Evolutionary conservation across 306 rosid genomes (phyloP), one percentile per base, ranked within the genome.

Genomic region (Vigna hirtella): DNA sequence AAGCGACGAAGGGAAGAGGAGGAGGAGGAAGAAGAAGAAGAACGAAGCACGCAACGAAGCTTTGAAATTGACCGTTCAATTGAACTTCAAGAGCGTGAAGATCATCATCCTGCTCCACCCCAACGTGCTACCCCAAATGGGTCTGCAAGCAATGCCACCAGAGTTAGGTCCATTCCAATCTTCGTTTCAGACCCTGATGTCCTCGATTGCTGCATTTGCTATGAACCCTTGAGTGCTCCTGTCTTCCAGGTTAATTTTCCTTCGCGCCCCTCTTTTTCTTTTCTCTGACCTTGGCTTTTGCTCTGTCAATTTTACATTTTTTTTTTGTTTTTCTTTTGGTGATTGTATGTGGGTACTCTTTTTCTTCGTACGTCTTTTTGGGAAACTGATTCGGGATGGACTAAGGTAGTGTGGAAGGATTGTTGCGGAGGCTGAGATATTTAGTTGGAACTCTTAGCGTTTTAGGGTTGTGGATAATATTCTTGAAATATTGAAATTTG

Each of bases 141-240:
- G 34, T 13, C 61, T 26, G 62, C 68, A 8, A n/a, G 12, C 15
- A 18, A 30, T 34, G 66, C 51, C 3, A 10, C 56, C 5, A 13
- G 51, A 67, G 80, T 72, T 2, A 78, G 73, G 59, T 66, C 84
- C 26, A 26, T 90, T 62, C 58, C 86, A 42, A 77, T 86, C 2
- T 70, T 72, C 50, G 77, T 94, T 32, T 68, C 87, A 12, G 97
- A 91, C n/a, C 89, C 97, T 3, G 96, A 91, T 47, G 93, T 91
- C 34, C 86, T 94, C 26, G 97, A 94, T 84, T 94, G 98, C 76
- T 83, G 73, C 61, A 88, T 94, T 70, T 93, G 98, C 87, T 89
- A 40, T 24, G 93, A 93, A 34, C 85, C 89, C 43, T 83, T 93
- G 87, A 40, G 77, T 28, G 8, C 57, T 47, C 98, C 98, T 52